These are phyloP conservation scores for Lentinus tigrinus DNA, from an alignment of 768 basidiomycete genomes.

Conservation along the genomic window DNA sequence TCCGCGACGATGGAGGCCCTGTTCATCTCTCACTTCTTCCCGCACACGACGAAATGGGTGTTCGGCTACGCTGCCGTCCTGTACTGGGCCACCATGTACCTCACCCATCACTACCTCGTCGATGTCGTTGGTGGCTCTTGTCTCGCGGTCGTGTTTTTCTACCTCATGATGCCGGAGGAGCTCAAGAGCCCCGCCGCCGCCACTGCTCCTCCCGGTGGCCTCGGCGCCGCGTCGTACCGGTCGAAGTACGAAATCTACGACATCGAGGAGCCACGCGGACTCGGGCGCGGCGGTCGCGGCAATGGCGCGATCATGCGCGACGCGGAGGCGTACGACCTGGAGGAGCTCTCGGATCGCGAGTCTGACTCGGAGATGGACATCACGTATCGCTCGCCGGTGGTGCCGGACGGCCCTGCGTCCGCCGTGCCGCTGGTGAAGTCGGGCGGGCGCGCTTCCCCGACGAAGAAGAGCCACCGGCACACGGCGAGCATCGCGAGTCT, in stretches of 20 bases:
- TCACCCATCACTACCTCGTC: conserved; percentile 97
- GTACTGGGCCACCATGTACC: conserved; percentile 99
- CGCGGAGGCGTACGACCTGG: conserved; percentile 55
- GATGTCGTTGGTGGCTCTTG: conserved; percentile 95
- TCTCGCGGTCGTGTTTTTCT: conserved; percentile 85
- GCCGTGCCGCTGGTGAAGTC: conserved; percentile 35
- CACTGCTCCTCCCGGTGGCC: conserved; percentile 49
- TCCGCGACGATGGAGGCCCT: conserved; percentile 91
- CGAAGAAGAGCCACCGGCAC: conserved; percentile 59
- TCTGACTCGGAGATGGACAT: conserved; percentile 72
- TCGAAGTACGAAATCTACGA: conserved; percentile 80
- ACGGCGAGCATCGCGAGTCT: conserved; percentile 84
- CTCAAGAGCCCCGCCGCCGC: conserved; percentile 54
- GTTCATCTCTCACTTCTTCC: conserved; percentile 95
- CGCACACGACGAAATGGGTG: conserved; percentile 58
- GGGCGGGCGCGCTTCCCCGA: conserved; percentile 23
- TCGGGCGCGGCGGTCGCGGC: conserved; percentile 29
- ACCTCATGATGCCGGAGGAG: conserved; percentile 81
- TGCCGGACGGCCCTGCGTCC: conserved; percentile 31
- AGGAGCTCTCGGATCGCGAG: conserved; percentile 41
- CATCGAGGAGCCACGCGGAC: conserved; percentile 54
- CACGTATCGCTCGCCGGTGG: conserved; percentile 64
- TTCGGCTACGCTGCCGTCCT: conserved; percentile 86
- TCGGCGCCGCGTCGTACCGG: conserved; percentile 32
- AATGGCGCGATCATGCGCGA: conserved; percentile 37